Evolutionary conservation across 768 basidiomycete genomes (phyloP), one percentile per base, ranked within the genome.

Genomic region (Nidularia sp.): DNA sequence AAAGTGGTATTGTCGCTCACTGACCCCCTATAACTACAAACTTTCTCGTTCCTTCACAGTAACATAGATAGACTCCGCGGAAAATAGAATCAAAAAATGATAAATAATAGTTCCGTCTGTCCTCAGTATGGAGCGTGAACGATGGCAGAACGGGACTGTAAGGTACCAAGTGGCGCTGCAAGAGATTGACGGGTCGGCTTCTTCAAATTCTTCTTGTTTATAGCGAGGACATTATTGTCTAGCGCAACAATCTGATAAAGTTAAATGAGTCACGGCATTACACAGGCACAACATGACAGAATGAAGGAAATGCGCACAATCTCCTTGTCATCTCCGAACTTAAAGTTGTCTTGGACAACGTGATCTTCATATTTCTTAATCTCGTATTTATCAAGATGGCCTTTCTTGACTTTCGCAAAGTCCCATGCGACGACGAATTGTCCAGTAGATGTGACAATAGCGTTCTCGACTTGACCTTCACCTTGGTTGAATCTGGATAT

Each of bases 301-400:
- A 43, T 15, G 13, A 34, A 36, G 34, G 47, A 47, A 43, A 48
- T 50, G 75, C 90, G 62, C 60, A 93, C 93, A 64, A 99, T 98
- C 65, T 98, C 88, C 63, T 93, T 90, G 70, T 98, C 95, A 61
- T 96, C 92, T 10, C 94, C 96, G 63, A 95, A 98, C 71, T 88
- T 91, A 84, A 99, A 99, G 70, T 88, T 92, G 68, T 99, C 97
- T 57, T 97, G 95, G 0, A 98, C 94, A 53, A 98, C 94, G 45
- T 81, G 78, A 60, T 96, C 93, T 61, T 93, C 89, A 65, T 97
- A 98, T 66, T 88, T 88, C 80, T 95, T 94, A 75, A 98, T 95
- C 62, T 96, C 93, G 63, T 98, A 98, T 66, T 88, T 89, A 69
- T 93, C 91, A 42, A 88, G 76, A 47, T 83, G 80, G 50, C 97